Base-by-base conservation (phyloP, 2,329 filamentous ascomycete genomes). In the Aspergillus neoniger region DNA sequence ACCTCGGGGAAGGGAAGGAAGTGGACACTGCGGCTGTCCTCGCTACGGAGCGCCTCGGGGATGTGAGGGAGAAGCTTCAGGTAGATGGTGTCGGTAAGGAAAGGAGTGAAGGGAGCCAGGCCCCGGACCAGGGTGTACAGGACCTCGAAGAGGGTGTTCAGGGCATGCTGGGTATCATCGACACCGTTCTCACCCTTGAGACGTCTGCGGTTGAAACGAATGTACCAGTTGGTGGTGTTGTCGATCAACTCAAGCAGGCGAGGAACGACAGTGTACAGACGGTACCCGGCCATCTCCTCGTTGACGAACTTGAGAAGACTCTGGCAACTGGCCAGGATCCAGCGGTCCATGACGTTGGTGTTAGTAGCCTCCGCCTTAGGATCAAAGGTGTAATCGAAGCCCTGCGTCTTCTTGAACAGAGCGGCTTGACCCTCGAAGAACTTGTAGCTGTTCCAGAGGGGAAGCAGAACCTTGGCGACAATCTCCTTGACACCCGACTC, bases 201-300 rank as follows among this genome's bases (percentile, higher is more conserved):
- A 57, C 93, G 87, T 76, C 91, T 91, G 57, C 93, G 86, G 81
- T 97, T 97, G 82, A 96, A 96, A 63, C 92, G 86, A 75, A 97
- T 97, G 79, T 97, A 97, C 93, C 93, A 97, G 78, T 98, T 98
- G n/a, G 93, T 97, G 4, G 91, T 92, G 78, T 96, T 92, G 71
- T 97, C 94, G 66, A 97, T 96, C 70, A 96, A 85, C 60, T 85
- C 85, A 17, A 96, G 84, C 62, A 98, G 80, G 64, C 91, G 85
- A 7, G 93, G 93, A 48, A 96, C 92, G 48, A 98, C 94, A 1
- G 93, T 98, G 77, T 97, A 98, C 38, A 93, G 79, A 43, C 90
- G 88, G 74, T 92, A 92, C 6, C 81, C 88, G 82, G 72, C 71
- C 94, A 98, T 98, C 79, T 98, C 94, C 69, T 91, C 83, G 73